Base-by-base conservation (phyloP, 179 eudicot species). In the Carnegiea gigantea region DNA sequence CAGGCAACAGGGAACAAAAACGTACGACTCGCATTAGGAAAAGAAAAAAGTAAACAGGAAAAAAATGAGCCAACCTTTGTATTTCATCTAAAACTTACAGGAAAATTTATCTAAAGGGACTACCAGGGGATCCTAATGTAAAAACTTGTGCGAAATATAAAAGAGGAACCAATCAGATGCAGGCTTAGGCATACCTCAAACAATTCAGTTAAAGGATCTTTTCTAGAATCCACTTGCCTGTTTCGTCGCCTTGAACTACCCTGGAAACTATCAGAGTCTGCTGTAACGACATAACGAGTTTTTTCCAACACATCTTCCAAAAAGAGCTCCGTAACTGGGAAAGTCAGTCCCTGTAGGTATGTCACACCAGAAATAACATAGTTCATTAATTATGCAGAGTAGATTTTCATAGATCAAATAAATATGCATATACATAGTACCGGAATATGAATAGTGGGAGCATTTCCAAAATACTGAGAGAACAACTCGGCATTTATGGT, bases 401-500 rank as follows among this genome's bases (percentile, higher is more conserved):
- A 38, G 44, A 77, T 75, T 46, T 44, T 75, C 40, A 72, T 44
- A 64, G 53, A 81, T 51, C 49, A 78, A 36, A 77, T 73, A 77
- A 57, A 44, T 46, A 73, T 54, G 76, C 36, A 48, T 80, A 67
- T 71, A 54, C 23, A 68, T 24, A 64, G 73, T 94, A 95, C 99
- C 90, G 95, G 95, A 46, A 95, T 94, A 83, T 94, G 97, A 38
- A 94, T 92, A 51, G 89, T 87, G 72, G 97, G 97, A 67, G 97
- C 96, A 87, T 90, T 86, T 78, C 96, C 95, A 87, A 95, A 95
- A 88, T 92, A 95, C 84, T 85, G 88, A 83, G 96, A 92, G 86
- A 94, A 95, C 87, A 95, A 84, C 78, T 95, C 97, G 20, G 99
- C 97, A 83, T 95, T 95, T 68, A 95, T 95, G 76, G 99, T 95